Evolutionary conservation across 352 stramenopile genomes (phyloP).

Genomic region (Phytophthora aleatoria): DNA sequence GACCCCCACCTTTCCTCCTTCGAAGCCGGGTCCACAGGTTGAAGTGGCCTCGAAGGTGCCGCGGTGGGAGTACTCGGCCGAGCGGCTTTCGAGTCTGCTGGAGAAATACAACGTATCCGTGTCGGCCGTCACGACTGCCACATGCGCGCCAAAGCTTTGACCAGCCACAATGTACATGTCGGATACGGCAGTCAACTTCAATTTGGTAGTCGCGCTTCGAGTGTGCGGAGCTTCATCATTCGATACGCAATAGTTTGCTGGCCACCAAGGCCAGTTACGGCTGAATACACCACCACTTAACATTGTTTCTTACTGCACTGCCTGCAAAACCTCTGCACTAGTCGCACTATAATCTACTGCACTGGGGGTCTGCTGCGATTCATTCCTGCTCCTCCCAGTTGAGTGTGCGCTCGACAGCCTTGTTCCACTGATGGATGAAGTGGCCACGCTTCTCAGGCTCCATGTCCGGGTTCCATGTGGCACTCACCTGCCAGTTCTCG

Average conservation of each 20-base stretch:
- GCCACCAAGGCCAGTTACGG: background rate
- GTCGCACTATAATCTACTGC: conserved; percentile 34
- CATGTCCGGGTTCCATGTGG: conserved; percentile 82
- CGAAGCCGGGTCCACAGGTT: conserved; percentile 4
- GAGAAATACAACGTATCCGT: conserved; percentile 76
- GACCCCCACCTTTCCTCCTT: conserved; percentile 17
- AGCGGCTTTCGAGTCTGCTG: conserved; percentile 58
- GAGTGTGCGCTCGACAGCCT: conserved; percentile 84
- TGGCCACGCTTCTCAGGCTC: conserved; percentile 52
- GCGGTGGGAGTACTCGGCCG: conserved; percentile 60
- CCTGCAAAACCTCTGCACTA: conserved; percentile 16
- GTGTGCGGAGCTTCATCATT: background rate
- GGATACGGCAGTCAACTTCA: conserved; percentile 20
- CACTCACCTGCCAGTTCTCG: conserved; percentile 79
- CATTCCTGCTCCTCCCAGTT: conserved; percentile 77
- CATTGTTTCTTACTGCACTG: conserved; percentile 21
- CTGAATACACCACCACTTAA: conserved; percentile 25
- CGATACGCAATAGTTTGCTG: conserved; percentile 3
- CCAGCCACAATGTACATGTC: background rate
- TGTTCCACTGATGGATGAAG: conserved; percentile 79
- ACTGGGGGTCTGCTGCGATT: conserved; percentile 16
- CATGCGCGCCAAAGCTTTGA: conserved; percentile 18
- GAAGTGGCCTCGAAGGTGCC: conserved; percentile 10
- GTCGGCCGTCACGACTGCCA: conserved; percentile 15
- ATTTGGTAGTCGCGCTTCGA: conserved; percentile 20